Percentiles rank a stretch among this genome's conserved stretches.
These are phyloP conservation scores for Geotrichum carabidarum DNA, from an alignment of 1,139 yeast genomes.

Conservation along the genomic window DNA sequence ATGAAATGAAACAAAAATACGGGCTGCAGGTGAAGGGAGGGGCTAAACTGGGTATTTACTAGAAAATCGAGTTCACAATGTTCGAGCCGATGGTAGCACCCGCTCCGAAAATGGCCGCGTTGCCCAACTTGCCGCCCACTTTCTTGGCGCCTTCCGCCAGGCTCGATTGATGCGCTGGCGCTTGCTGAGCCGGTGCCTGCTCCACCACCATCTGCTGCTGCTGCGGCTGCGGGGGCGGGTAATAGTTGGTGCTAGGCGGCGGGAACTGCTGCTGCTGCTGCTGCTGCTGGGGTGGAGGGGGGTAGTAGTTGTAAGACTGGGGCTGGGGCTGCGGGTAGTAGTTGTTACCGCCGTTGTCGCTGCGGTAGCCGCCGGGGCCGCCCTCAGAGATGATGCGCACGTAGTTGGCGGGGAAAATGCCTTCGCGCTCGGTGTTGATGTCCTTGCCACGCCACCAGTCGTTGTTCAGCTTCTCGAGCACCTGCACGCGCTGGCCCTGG, in stretches of 20 bases:
- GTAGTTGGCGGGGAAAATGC: slow-evolving; percentile 89
- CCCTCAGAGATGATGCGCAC: slow-evolving; percentile 40
- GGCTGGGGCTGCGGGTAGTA: slow-evolving; percentile 16
- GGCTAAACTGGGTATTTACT: slow-evolving; percentile 19
- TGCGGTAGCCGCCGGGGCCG: not conserved
- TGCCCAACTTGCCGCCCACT: slow-evolving; percentile 80
- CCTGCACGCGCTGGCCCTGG: slow-evolving; percentile 63
- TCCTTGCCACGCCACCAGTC: slow-evolving; percentile 90
- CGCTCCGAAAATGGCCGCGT: slow-evolving; percentile 93
- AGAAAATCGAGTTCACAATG: slow-evolving; percentile 77
- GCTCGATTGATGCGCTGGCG: slow-evolving; percentile 24
- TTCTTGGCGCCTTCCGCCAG: slow-evolving; percentile 47
- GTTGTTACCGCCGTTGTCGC: slow-evolving; percentile 3
- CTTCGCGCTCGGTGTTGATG: slow-evolving; percentile 49
- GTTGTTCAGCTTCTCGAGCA: slow-evolving; percentile 67
- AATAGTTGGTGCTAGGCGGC: slow-evolving; percentile 19
- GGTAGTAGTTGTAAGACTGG: slow-evolving; percentile 18
- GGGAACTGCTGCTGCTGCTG: slow-evolving; percentile 22
- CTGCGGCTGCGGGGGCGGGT: slow-evolving; percentile 21
- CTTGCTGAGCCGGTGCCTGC: slow-evolving; percentile 18
- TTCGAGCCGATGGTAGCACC: slow-evolving; percentile 95
- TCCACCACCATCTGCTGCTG: slow-evolving; percentile 20
- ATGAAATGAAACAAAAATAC: no score
- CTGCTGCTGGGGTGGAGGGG: slow-evolving; percentile 20
- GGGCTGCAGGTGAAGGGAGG: no score